These are phyloP conservation scores for Salpingoeca rosetta DNA, from an alignment of 78 protist species.

Conservation along the genomic window DNA sequence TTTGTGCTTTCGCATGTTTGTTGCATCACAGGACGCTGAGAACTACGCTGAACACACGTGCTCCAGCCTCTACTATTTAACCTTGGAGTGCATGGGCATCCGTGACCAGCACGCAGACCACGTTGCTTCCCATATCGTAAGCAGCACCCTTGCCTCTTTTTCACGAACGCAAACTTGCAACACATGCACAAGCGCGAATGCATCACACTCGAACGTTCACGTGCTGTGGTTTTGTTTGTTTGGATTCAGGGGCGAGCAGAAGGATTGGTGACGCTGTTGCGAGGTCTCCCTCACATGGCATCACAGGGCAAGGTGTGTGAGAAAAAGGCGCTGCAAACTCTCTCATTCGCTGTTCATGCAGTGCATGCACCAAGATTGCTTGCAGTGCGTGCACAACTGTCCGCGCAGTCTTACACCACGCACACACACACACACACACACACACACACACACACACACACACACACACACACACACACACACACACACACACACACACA, in stretches of 20 bases:
- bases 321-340: background rate
- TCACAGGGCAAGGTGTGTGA: background rate
- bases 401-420: background rate
- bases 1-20: too few relatives aligned
- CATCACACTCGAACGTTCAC: background rate
- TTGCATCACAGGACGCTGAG: background rate
- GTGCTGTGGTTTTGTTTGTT: background rate
- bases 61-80: background rate
- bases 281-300: background rate
- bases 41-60: background rate
- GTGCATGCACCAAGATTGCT: background rate
- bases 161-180: too few relatives aligned
- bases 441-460: background rate
- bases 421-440: background rate
- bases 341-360: background rate
- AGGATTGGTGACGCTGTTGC: background rate
- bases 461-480: background rate
- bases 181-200: background rate
- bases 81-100: background rate
- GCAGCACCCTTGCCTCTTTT: too few relatives aligned
- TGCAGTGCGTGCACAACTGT: background rate
- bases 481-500: background rate
- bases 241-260: background rate
- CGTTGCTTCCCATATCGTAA: background rate
- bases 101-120: background rate